Evolutionary conservation across 2,329 filamentous ascomycete species (phyloP).

Genomic region (Fusarium tuaranense): DNA sequence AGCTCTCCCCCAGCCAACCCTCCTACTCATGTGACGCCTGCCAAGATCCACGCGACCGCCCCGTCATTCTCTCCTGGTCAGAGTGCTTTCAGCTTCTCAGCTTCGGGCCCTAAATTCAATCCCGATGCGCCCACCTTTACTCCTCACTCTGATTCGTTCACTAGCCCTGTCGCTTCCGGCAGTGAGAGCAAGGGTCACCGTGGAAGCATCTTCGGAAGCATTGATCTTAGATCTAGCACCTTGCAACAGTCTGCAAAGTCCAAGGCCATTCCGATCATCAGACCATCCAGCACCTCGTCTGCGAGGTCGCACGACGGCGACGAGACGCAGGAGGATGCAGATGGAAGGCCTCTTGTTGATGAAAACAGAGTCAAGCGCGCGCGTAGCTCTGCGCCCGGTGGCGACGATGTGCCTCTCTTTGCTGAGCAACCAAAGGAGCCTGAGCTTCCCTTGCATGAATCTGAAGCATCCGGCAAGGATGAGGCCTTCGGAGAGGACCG

Average conservation of each 20-base stretch:
- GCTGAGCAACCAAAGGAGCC: constrained; percentile 63
- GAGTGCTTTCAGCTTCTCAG: constrained; percentile 76
- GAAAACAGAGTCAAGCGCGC: constrained; percentile 81
- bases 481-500: constrained; percentile 43
- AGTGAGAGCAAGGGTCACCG: constrained; percentile 56
- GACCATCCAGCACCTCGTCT: constrained; percentile 67
- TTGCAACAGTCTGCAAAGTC: constrained; percentile 76
- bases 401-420: constrained; percentile 81
- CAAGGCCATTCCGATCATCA: constrained; percentile 86
- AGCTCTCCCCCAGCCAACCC: constrained; percentile 31
- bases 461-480: constrained; percentile 38
- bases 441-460: constrained; percentile 24
- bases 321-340: constrained; percentile 43
- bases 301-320: constrained; percentile 45
- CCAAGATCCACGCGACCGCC: constrained; percentile 76
- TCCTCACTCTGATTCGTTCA: constrained; percentile 65
- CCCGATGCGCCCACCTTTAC: constrained; percentile 83
- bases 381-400: constrained; percentile 72
- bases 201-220: constrained; percentile 76
- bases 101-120: constrained; percentile 75
- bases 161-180: constrained; percentile 58
- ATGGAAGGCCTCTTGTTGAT: constrained; percentile 71
- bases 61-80: constrained; percentile 77
- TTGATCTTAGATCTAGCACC: constrained; percentile 70
- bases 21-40: constrained; percentile 38